These are phyloP conservation scores for Coniochaeta sp. DNA, from an alignment of 2,329 filamentous ascomycete genomes.

Conservation along the genomic window DNA sequence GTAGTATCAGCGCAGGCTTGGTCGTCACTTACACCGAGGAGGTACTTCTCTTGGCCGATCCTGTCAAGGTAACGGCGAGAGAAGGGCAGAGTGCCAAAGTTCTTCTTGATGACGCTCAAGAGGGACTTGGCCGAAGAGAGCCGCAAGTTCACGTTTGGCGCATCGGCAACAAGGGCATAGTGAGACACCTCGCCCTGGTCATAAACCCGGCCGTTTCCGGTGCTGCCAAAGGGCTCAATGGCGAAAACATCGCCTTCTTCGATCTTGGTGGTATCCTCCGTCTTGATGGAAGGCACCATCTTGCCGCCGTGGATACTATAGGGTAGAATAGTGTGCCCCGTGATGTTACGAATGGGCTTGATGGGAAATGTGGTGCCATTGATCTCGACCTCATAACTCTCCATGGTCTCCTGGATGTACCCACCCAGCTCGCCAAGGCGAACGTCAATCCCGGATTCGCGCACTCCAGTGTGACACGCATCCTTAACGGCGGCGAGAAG, in stretches of 20 bases:
- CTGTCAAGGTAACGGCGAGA: conserved; percentile 68
- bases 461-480: conserved; percentile 70
- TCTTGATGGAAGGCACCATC: conserved; percentile 74
- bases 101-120: conserved; percentile 68
- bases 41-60: conserved; percentile 68
- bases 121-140: conserved; percentile 63
- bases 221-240: conserved; percentile 78
- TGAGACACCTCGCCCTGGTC: conserved; percentile 74
- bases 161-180: conserved; percentile 60
- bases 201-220: conserved; percentile 67
- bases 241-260: conserved; percentile 78
- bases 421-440: conserved; percentile 67
- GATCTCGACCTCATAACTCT: conserved; percentile 68
- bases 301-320: conserved; percentile 75
- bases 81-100: conserved; percentile 69
- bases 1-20: too few relatives aligned
- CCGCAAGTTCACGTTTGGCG: conserved; percentile 56
- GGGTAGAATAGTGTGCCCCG: conserved; percentile 69
- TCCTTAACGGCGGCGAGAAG: conserved; percentile 61
- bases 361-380: conserved; percentile 61
- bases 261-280: conserved; percentile 72
- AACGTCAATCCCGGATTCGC: conserved; percentile 72
- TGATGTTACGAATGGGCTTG: conserved; percentile 66
- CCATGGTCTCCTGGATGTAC: conserved; percentile 69
- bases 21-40: conserved; percentile 52